phyloP scores from a whole-genome alignment of 129 eudicot species.

The Lactuca saligna region DNA sequence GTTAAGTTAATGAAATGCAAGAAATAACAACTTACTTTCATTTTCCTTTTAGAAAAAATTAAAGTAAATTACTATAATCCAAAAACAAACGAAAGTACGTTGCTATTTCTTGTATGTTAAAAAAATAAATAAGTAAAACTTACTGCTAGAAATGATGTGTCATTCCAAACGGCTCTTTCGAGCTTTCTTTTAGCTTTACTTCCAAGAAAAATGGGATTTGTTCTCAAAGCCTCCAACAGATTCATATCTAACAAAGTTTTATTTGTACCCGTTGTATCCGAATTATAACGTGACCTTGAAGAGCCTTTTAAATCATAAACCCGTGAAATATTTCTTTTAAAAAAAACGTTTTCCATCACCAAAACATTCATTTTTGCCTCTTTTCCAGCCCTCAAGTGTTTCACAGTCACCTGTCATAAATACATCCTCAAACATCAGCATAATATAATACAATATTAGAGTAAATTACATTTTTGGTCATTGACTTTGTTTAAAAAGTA shows the following conservation, averaged over 20 bases:
- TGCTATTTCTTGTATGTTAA: no score
- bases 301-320: conserved; percentile 96
- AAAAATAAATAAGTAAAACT: conserved; percentile 5
- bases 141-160: conserved; percentile 90
- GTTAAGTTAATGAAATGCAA: conserved; percentile 7
- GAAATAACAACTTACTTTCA: no score
- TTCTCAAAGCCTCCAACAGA: conserved; percentile 72
- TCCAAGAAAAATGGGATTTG: conserved; percentile 86
- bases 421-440: conserved; percentile 1
- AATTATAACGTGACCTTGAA: conserved; percentile 75
- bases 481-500: no score
- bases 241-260: conserved; percentile 81
- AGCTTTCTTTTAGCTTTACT: conserved; percentile 84
- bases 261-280: conserved; percentile 75
- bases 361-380: conserved; percentile 91
- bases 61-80: no score
- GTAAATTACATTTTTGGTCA: neutral
- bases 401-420: conserved; percentile 57
- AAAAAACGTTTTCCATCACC: conserved; percentile 95
- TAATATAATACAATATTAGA: neutral
- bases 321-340: conserved; percentile 54
- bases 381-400: conserved; percentile 65
- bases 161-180: conserved; percentile 98
- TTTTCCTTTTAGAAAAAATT: no score
- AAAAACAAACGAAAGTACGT: no score